Conservation (phyloP, 2,329 filamentous ascomycete species). For the Trichophyton schoenleinii region DNA sequence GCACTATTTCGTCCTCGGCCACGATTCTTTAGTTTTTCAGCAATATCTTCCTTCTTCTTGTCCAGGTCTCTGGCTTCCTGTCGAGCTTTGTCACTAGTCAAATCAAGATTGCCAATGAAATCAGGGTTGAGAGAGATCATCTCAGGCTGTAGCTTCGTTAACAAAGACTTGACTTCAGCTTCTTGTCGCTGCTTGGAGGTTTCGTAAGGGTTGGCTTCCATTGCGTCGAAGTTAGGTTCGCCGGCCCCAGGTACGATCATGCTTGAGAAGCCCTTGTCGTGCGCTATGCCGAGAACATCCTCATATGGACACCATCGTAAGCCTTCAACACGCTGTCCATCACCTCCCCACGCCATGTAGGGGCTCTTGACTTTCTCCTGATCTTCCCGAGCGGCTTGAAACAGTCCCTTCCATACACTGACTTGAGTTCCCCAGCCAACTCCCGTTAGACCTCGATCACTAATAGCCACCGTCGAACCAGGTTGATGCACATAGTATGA, state of each 20-base stretch:
- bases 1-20: slow-evolving; percentile 83
- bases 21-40: slow-evolving; percentile 55
- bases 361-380: slow-evolving; percentile 72
- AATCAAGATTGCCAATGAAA: slow-evolving; percentile 77
- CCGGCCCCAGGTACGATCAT: slow-evolving; percentile 89
- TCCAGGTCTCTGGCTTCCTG: slow-evolving; percentile 71
- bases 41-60: slow-evolving; percentile 47
- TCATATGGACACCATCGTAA: slow-evolving; percentile 91
- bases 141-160: slow-evolving; percentile 90
- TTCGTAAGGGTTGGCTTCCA: slow-evolving; percentile 93
- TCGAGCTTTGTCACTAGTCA: slow-evolving; percentile 64
- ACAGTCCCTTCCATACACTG: slow-evolving; percentile 83
- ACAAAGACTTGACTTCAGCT: slow-evolving; percentile 71
- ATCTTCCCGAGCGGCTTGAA: slow-evolving; percentile 57
- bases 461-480: slow-evolving; percentile 72
- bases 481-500: slow-evolving; percentile 76
- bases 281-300: slow-evolving; percentile 75
- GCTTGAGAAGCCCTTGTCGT: slow-evolving; percentile 76
- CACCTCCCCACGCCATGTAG: slow-evolving; percentile 87
- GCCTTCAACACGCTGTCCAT: slow-evolving; percentile 67
- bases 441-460: slow-evolving; percentile 74
- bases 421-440: slow-evolving; percentile 84
- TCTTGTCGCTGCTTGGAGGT: slow-evolving; percentile 86
- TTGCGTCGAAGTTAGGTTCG: slow-evolving; percentile 87
- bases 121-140: slow-evolving; percentile 95